These are phyloP conservation scores for Microdochium nivale DNA, from an alignment of 2,329 filamentous ascomycete genomes.

Conservation along the genomic window DNA sequence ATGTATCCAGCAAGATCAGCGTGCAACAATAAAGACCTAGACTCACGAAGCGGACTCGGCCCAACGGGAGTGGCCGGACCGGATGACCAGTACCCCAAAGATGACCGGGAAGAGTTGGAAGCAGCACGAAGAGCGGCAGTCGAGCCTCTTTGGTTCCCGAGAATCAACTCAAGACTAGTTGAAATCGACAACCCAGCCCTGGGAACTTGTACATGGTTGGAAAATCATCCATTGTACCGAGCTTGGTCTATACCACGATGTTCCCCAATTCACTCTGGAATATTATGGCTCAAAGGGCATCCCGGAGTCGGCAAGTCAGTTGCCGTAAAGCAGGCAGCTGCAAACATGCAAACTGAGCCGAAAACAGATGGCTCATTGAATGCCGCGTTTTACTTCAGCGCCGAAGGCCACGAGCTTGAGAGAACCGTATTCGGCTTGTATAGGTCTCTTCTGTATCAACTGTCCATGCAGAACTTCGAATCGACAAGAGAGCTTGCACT, in stretches of 20 bases:
- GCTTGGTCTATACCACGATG: neutral
- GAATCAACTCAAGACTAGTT: neutral
- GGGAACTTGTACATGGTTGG: neutral
- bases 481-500: neutral
- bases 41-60: no score
- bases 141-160: neutral
- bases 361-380: neutral
- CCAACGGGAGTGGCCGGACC: no score
- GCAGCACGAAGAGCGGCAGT: neutral
- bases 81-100: no score
- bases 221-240: neutral
- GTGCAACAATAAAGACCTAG: no score
- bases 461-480: neutral
- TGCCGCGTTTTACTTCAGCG: neutral
- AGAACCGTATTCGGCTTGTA: neutral
- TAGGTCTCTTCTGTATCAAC: neutral
- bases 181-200: neutral
- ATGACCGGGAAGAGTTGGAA: no score
- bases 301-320: neutral
- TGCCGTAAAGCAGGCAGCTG: neutral
- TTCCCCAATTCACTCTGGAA: neutral
- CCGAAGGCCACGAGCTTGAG: neutral
- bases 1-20: no score
- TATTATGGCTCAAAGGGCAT: neutral
- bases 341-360: neutral